phyloP scores from a whole-genome alignment of 2,329 filamentous ascomycete genomes.

The Colletotrichum shisoi region DNA sequence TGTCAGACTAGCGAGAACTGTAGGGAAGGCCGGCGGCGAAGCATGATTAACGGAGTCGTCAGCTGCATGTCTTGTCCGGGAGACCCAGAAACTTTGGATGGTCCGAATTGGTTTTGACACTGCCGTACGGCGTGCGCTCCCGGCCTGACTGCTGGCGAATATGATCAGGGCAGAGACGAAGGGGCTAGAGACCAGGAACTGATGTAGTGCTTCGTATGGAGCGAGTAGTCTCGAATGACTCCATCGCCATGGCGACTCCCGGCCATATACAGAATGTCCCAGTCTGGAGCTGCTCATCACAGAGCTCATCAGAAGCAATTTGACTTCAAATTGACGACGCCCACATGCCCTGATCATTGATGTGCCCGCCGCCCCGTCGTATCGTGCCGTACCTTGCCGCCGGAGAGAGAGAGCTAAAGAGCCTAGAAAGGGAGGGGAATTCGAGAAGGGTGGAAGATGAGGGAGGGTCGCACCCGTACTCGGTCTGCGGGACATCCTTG shows the following conservation, averaged over 20 bases:
- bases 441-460: constrained; percentile 39
- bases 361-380: constrained; percentile 17
- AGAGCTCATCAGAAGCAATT: constrained; percentile 32
- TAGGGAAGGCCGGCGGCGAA: constrained; percentile 37
- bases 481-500: constrained; percentile 35
- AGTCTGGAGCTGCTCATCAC: constrained; percentile 21
- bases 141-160: constrained; percentile 32
- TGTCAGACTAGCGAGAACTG: constrained; percentile 40
- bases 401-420: constrained; percentile 9
- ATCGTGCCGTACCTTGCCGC: constrained; percentile 23
- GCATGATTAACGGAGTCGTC: constrained; percentile 39
- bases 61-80: constrained; percentile 32
- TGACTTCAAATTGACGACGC: constrained; percentile 34
- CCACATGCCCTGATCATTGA: constrained; percentile 12
- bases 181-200: constrained; percentile 24
- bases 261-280: constrained; percentile 10
- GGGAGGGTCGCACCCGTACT: constrained; percentile 38
- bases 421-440: constrained; percentile 18
- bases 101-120: constrained; percentile 31
- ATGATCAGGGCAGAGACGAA: background rate
- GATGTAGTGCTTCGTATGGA: background rate
- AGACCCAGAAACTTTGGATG: constrained; percentile 23
- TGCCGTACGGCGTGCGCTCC: constrained; percentile 40
- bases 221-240: constrained; percentile 60
- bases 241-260: constrained; percentile 45